Conservation (phyloP, 345 rosid species). For the Laguncularia racemosa region DNA sequence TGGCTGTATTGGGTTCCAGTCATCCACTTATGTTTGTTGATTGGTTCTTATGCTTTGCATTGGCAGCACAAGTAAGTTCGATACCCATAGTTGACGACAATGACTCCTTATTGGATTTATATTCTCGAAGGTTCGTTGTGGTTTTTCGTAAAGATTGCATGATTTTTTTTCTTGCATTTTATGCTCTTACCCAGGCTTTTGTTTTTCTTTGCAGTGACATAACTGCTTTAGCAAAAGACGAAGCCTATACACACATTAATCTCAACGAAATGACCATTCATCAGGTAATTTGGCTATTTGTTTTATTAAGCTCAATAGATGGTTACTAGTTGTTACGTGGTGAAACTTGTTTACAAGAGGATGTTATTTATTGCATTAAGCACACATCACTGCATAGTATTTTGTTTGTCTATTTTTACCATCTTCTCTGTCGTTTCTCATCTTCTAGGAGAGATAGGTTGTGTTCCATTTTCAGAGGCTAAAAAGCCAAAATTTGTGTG, state of each 20-base stretch:
- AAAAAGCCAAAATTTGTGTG: no score
- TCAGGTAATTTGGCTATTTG: slow-evolving; percentile 49
- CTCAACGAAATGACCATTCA: slow-evolving; percentile 86
- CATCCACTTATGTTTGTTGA: neutral
- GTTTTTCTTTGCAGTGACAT: slow-evolving; percentile 38
- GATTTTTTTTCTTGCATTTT: neutral
- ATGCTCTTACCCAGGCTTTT: neutral
- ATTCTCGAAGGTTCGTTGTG: slow-evolving; percentile 51
- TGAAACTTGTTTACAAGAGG: no score
- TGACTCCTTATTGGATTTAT: slow-evolving; percentile 58
- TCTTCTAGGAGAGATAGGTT: no score
- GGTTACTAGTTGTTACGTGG: neutral
- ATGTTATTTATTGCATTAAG: no score
- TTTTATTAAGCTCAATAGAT: neutral
- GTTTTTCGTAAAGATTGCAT: slow-evolving; percentile 1
- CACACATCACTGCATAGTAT: no score
- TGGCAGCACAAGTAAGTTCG: slow-evolving; percentile 89
- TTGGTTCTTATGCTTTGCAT: slow-evolving; percentile 9
- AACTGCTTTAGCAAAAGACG: slow-evolving; percentile 73
- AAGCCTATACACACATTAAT: slow-evolving; percentile 85
- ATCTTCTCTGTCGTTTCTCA: no score
- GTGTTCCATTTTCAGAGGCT: no score
- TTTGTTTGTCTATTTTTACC: no score
- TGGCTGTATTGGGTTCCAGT: neutral
- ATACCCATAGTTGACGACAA: slow-evolving; percentile 76